A percentile compares a stretch with the other conserved stretches of the same genome.
Conservation (phyloP, 139 green algal species). For the Coccomyxa sp. region DNA sequence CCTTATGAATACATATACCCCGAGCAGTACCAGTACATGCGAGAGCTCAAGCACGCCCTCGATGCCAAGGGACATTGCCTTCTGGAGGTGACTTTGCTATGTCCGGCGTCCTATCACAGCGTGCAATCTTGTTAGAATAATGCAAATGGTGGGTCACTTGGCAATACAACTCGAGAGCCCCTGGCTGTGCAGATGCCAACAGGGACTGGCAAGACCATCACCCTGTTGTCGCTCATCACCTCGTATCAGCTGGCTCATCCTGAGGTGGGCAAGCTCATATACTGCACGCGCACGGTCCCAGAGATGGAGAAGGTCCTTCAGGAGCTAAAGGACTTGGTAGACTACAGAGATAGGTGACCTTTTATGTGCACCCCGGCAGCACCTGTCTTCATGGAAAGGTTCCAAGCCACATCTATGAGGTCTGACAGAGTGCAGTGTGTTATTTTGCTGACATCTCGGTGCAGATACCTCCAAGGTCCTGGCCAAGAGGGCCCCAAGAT, state of each 20-base stretch:
- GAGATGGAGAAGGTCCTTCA: constrained; percentile 99
- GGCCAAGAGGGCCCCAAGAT: constrained; percentile 55
- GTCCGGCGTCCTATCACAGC: neutral
- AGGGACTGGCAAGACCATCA: constrained; percentile 99
- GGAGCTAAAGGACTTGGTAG: constrained; percentile 81
- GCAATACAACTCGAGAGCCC: neutral
- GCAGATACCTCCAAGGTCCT: constrained; percentile 27
- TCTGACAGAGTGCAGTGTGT: too few species aligned
- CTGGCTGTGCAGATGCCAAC: constrained; percentile 92
- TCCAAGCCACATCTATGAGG: too few species aligned
- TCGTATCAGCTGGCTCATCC: constrained; percentile 95
- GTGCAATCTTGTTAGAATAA: neutral
- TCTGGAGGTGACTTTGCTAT: constrained; percentile 75
- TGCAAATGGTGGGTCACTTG: neutral
- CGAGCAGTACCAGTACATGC: constrained; percentile 97
- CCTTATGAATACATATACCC: constrained; percentile 97
- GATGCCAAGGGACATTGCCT: constrained; percentile 95
- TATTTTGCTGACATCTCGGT: neutral
- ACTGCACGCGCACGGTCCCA: constrained; percentile 98
- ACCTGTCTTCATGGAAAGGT: too few species aligned
- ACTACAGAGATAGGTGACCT: constrained; percentile 74
- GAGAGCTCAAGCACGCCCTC: constrained; percentile 93
- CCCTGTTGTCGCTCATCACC: constrained; percentile 95
- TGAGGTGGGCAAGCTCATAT: constrained; percentile 96
- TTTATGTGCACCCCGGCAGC: too few species aligned